Conservation (phyloP, 148 eudicot genomes). For the Persicaria maculosa region DNA sequence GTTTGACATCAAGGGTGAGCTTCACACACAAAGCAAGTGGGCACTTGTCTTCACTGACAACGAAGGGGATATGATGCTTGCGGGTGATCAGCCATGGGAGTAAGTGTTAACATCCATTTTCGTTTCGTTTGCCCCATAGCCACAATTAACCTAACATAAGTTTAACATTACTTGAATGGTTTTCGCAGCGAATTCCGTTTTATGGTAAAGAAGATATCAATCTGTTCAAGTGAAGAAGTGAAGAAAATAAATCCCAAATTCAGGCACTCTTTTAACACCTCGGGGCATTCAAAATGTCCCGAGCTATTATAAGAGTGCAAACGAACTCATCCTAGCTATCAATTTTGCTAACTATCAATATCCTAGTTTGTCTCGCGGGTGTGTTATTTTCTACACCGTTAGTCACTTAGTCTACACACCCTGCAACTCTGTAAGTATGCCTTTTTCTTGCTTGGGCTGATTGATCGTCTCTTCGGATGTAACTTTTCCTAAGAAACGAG, state of each 20-base stretch:
- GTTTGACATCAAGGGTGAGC: slow-evolving; percentile 83
- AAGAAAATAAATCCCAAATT: slow-evolving; percentile 31
- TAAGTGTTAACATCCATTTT: slow-evolving; percentile 32
- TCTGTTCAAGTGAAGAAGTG: slow-evolving; percentile 61
- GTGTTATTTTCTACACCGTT: not conserved
- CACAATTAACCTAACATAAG: not conserved
- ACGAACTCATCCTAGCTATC: not conserved
- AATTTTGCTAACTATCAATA: slow-evolving; percentile 4
- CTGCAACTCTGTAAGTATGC: not conserved
- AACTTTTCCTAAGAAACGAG: not conserved
- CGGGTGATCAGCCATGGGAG: slow-evolving; percentile 92
- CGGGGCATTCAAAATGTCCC: not conserved
- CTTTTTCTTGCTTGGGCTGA: not conserved
- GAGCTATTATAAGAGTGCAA: not conserved
- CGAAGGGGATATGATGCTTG: slow-evolving; percentile 95
- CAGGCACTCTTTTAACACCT: not conserved
- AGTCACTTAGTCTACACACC: not conserved
- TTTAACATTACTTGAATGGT: not conserved
- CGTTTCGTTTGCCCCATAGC: not conserved
- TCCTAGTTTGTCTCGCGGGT: not conserved
- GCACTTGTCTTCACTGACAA: slow-evolving; percentile 73
- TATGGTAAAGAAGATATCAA: slow-evolving; percentile 74
- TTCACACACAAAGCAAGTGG: slow-evolving; percentile 54
- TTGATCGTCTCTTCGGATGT: not conserved
- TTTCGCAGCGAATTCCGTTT: slow-evolving; percentile 62